phyloP scores from a whole-genome alignment of 1,139 yeast species.

The Hemisphaericaspora xylofermentans region DNA sequence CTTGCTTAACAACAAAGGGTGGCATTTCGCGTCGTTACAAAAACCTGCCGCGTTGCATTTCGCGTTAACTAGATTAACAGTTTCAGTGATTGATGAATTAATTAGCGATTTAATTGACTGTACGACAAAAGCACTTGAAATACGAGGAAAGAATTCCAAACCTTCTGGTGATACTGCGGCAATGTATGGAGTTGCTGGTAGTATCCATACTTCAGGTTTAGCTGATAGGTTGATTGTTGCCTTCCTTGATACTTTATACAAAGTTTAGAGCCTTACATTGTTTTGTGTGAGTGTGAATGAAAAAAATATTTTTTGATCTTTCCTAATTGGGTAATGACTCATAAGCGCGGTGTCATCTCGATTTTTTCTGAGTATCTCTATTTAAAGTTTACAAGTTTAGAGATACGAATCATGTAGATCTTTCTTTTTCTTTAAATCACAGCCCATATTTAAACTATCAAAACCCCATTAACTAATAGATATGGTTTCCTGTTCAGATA shows the following conservation, averaged over 20 bases:
- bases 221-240: conserved; percentile 78
- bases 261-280: conserved; percentile 23
- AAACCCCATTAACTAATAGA: not conserved
- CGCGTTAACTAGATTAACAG: conserved; percentile 77
- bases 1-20: conserved; percentile 62
- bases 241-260: conserved; percentile 77
- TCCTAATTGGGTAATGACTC: conserved; percentile 10
- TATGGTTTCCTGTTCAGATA: conserved; percentile 18
- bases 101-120: conserved; percentile 52
- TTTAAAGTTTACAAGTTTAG: not conserved
- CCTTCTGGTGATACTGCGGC: conserved; percentile 69
- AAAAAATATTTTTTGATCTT: not conserved
- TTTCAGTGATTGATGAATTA: conserved; percentile 61
- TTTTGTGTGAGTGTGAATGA: conserved; percentile 1
- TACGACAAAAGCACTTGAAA: conserved; percentile 43
- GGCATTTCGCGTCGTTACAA: conserved; percentile 89
- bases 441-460: not conserved
- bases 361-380: not conserved
- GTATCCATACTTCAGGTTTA: conserved; percentile 79
- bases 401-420: too few species aligned
- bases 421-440: too few species aligned
- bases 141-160: conserved; percentile 31
- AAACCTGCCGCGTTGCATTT: conserved; percentile 88
- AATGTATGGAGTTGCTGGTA: conserved; percentile 92
- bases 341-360: conserved; percentile 11